Evolutionary conservation across 2,329 filamentous ascomycete genomes (phyloP).

Genomic region (Botrytis galanthina): DNA sequence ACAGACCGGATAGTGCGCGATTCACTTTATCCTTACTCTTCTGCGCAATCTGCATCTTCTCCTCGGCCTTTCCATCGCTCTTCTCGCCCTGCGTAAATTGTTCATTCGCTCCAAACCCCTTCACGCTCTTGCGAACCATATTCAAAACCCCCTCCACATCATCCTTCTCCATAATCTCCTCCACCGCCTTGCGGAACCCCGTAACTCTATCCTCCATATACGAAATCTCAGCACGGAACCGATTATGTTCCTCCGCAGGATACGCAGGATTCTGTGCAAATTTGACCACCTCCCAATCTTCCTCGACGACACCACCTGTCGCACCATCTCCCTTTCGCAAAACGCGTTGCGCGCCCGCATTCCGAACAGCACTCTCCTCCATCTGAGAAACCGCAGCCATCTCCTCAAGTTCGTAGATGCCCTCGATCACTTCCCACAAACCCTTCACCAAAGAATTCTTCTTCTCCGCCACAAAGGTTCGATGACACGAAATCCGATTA

Average conservation of each 20-base stretch:
- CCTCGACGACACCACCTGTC: neutral
- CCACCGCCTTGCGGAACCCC: neutral
- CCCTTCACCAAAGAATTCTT: neutral
- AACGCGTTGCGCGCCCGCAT: neutral
- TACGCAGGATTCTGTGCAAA: neutral
- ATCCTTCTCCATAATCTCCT: neutral
- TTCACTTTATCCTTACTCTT: neutral
- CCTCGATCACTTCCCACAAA: neutral
- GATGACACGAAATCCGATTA: neutral
- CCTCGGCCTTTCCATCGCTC: neutral
- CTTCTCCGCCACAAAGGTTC: neutral
- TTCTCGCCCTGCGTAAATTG: neutral
- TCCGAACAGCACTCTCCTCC: neutral
- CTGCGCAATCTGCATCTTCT: neutral
- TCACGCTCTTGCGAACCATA: neutral
- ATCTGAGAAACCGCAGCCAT: neutral
- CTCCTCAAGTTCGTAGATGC: neutral
- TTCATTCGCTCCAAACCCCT: neutral
- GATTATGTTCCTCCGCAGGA: neutral
- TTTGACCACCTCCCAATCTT: neutral
- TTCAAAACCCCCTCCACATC: neutral
- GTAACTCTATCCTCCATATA: no score
- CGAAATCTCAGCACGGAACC: neutral
- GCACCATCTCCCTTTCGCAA: neutral
- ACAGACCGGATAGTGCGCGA: neutral